phyloP scores from a whole-genome alignment of 140 eudicot species.

The Cichorium intybus region DNA sequence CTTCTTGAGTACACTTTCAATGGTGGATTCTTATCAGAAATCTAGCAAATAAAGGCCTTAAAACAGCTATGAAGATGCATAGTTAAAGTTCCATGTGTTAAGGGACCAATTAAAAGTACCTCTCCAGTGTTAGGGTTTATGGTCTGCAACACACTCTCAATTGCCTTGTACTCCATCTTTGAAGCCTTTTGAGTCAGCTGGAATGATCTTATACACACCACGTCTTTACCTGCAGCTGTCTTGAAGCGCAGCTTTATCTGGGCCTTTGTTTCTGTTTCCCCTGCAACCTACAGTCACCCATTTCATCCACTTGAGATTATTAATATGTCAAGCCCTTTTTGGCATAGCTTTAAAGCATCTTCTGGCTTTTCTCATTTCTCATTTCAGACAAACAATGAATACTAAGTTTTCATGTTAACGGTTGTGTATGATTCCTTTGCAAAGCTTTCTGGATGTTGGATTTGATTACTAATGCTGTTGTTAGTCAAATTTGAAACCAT shows the following conservation, averaged over 20 bases:
- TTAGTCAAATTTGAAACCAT: not conserved
- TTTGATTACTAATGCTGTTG: not conserved
- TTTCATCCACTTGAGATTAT: not conserved
- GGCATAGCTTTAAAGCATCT: not conserved
- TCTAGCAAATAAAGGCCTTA: not conserved
- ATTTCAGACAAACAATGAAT: slow-evolving; percentile 4
- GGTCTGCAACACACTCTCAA: slow-evolving; percentile 94
- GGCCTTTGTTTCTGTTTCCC: slow-evolving; percentile 96
- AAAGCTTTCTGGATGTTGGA: not conserved
- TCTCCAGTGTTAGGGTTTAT: slow-evolving; percentile 91
- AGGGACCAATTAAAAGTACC: slow-evolving; percentile 41
- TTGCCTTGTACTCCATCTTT: slow-evolving; percentile 93
- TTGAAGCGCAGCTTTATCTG: slow-evolving; percentile 88
- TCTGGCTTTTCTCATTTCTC: not conserved
- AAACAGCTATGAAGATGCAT: slow-evolving; percentile 9
- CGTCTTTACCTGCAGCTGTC: slow-evolving; percentile 96
- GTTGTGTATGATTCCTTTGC: not conserved
- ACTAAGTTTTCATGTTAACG: not conserved
- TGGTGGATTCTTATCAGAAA: too few relatives aligned
- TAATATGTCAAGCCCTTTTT: not conserved
- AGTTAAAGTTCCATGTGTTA: not conserved
- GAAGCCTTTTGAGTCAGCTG: slow-evolving; percentile 90
- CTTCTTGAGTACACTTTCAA: too few relatives aligned
- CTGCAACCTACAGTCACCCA: slow-evolving; percentile 73
- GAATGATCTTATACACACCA: slow-evolving; percentile 95